These are phyloP conservation scores for Dendrobium catenatum DNA, from an alignment of 106 monocot genomes.

Conservation along the genomic window DNA sequence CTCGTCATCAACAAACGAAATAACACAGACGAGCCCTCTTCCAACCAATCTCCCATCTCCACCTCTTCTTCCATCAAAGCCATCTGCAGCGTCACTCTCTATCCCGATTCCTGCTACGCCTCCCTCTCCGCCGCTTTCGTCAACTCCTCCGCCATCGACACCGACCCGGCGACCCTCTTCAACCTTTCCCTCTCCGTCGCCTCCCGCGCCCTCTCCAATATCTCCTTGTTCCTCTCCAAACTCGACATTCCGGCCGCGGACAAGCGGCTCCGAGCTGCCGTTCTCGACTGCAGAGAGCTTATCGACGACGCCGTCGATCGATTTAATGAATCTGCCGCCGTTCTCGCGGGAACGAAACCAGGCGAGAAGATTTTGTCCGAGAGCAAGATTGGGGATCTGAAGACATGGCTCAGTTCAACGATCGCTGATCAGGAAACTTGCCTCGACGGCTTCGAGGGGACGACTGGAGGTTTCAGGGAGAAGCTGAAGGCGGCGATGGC, in stretches of 20 bases:
- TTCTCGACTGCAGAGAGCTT: conserved; percentile 39
- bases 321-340: conserved; percentile 28
- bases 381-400: conserved; percentile 25
- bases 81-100: conserved; percentile 45
- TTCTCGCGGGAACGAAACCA: neutral
- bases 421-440: conserved; percentile 37
- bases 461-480: conserved; percentile 7
- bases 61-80: conserved; percentile 40
- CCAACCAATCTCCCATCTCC: neutral
- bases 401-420: conserved; percentile 40
- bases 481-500: conserved; percentile 35
- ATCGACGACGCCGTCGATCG: conserved; percentile 31
- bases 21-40: neutral
- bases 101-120: conserved; percentile 55
- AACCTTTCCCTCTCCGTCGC: conserved; percentile 46
- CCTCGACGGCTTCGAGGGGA: conserved; percentile 26
- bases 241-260: conserved; percentile 16
- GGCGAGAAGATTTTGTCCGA: conserved; percentile 14
- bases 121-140: conserved; percentile 32
- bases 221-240: conserved; percentile 14
- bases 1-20: conserved; percentile 12
- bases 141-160: neutral
- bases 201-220: conserved; percentile 11
- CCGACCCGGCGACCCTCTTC: conserved; percentile 50
- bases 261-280: conserved; percentile 23